phyloP scores from a whole-genome alignment of 352 stramenopile genomes.

The Phytophthora ramorum region DNA sequence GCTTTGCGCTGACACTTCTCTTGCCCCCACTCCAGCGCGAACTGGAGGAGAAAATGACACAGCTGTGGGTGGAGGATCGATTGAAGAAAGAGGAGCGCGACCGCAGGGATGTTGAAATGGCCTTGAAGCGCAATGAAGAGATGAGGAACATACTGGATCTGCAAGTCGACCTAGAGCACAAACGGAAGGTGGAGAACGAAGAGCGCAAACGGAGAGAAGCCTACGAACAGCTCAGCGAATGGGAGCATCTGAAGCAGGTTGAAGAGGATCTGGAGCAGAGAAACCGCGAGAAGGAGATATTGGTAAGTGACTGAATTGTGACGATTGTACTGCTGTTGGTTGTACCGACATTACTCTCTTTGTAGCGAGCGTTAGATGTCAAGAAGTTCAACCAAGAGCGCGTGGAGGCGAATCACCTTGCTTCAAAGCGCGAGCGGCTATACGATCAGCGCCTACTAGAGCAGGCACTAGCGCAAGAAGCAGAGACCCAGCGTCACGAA shows the following conservation, averaged over 20 bases:
- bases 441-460: conserved; percentile 72
- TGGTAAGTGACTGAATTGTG: conserved; percentile 24
- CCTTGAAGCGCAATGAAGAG: conserved; percentile 63
- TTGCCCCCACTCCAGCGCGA: conserved; percentile 31
- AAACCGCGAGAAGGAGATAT: conserved; percentile 60
- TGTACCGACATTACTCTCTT: conserved; percentile 1
- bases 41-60: conserved; percentile 64
- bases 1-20: conserved; percentile 4
- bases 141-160: conserved; percentile 80
- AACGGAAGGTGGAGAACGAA: conserved; percentile 44
- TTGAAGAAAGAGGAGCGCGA: conserved; percentile 82
- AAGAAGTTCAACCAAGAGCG: conserved; percentile 81
- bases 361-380: conserved; percentile 68
- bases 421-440: conserved; percentile 62
- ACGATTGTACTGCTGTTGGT: neutral
- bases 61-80: conserved; percentile 77
- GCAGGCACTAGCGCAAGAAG: conserved; percentile 65
- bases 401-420: conserved; percentile 49
- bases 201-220: conserved; percentile 57
- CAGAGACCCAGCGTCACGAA: conserved; percentile 63
- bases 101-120: conserved; percentile 54
- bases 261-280: conserved; percentile 69
- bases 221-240: conserved; percentile 62
- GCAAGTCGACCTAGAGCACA: conserved; percentile 72
- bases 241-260: conserved; percentile 63